A percentile compares a stretch with the other conserved stretches of the same genome.
Evolutionary conservation across 2,329 filamentous ascomycete genomes (phyloP).

Genomic region (Coleophoma cylindrospora): DNA sequence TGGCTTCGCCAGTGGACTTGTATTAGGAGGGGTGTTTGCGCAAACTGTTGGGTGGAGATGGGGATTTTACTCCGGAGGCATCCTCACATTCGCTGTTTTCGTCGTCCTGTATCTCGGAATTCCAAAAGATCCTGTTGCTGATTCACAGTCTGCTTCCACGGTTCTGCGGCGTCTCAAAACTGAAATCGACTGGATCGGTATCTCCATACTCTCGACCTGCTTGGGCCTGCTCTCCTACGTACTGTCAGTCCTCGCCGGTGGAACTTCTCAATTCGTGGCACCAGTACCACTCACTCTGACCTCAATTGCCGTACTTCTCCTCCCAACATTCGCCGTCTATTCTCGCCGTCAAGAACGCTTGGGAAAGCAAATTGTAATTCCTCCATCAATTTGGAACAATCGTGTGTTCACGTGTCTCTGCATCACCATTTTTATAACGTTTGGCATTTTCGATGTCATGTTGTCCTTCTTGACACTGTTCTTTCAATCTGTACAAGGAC

Average conservation of each 20-base stretch:
- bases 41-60: slow-evolving; percentile 45
- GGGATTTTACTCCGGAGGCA: slow-evolving; percentile 43
- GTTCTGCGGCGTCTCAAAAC: slow-evolving; percentile 7
- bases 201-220: slow-evolving; percentile 36
- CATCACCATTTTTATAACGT: slow-evolving; percentile 26
- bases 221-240: slow-evolving; percentile 46
- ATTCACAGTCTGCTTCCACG: slow-evolving; percentile 5
- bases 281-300: slow-evolving; percentile 23
- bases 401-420: slow-evolving; percentile 26
- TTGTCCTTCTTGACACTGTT: slow-evolving; percentile 23
- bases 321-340: slow-evolving; percentile 23
- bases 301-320: slow-evolving; percentile 20
- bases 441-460: slow-evolving; percentile 25
- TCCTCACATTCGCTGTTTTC: slow-evolving; percentile 23
- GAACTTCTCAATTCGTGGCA: slow-evolving; percentile 7
- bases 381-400: slow-evolving; percentile 28
- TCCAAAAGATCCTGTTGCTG: slow-evolving; percentile 4
- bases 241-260: slow-evolving; percentile 12
- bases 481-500: slow-evolving; percentile 14
- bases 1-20: slow-evolving; percentile 45
- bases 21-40: slow-evolving; percentile 43
- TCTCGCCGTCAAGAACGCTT: slow-evolving; percentile 19
- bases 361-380: slow-evolving; percentile 25
- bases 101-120: slow-evolving; percentile 13
- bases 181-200: slow-evolving; percentile 50